Evolutionary conservation across 202 grass and related monocot genomes (phyloP).

Genomic region (Carex arenaria): DNA sequence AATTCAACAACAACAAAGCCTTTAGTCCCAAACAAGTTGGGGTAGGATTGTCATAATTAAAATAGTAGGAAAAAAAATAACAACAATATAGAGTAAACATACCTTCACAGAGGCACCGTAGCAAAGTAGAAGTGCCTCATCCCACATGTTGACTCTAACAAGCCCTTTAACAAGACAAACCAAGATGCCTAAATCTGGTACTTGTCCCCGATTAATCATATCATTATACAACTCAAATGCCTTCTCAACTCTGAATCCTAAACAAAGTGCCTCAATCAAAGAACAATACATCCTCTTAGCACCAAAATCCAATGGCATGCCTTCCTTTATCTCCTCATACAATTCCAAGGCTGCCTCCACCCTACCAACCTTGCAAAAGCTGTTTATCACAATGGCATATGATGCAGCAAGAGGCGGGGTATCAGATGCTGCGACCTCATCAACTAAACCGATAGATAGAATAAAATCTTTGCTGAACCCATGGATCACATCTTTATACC

Average conservation of each 20-base stretch:
- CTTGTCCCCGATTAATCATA: constrained; percentile 46
- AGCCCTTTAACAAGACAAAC: constrained; percentile 80
- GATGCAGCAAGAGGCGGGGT: constrained; percentile 47
- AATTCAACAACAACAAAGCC: constrained; percentile 14
- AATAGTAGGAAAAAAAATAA: constrained; percentile 23
- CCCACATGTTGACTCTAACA: constrained; percentile 56
- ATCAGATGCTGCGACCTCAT: constrained; percentile 57
- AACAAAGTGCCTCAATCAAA: constrained; percentile 78
- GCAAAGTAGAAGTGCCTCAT: constrained; percentile 80
- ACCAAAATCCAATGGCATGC: constrained; percentile 27
- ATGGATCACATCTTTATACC: constrained; percentile 44
- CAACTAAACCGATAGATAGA: constrained; percentile 54
- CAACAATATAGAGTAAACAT: constrained; percentile 28
- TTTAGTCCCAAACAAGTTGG: no score
- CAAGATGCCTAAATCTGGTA: constrained; percentile 56
- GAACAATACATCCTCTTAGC: constrained; percentile 43
- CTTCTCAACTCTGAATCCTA: constrained; percentile 64
- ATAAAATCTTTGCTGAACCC: constrained; percentile 90
- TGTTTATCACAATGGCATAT: constrained; percentile 80
- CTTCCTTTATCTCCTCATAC: constrained; percentile 70
- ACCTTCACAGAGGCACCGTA: constrained; percentile 74
- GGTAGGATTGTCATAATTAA: no score
- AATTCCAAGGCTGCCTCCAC: constrained; percentile 76
- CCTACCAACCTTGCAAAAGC: constrained; percentile 65
- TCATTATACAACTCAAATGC: constrained; percentile 79